Evolutionary conservation across 2,329 filamentous ascomycete genomes (phyloP), one percentile per base, ranked within the genome.

Genomic region (Metarhizium rileyi): DNA sequence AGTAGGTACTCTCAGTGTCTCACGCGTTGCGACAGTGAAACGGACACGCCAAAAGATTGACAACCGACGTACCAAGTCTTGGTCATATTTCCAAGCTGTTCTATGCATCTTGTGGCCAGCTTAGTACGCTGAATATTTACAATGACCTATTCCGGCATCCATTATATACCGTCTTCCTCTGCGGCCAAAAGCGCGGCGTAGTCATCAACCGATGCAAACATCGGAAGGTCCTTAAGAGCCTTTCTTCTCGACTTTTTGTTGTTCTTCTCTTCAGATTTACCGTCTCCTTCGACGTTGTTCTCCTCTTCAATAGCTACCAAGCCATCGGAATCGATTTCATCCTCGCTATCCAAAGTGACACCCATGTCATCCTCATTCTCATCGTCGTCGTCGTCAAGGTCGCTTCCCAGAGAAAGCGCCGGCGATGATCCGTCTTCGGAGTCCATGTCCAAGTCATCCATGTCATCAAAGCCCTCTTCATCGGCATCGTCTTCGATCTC

Each of bases 141-240:
- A 42, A 8, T 16, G 12, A 12, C 28, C 42, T n/a, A 23, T 44
- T 18, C 26, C 22, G 12, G 4, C 18, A 27, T 28, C 20, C 14
- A 27, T 43, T 62, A 66, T 52, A 63, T 56, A 50, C 69, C 69
- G 18, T 82, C 82, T 54, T 83, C 81, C 47, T 93, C 87, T 55
- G 81, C 78, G 4, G 76, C 87, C 64, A 95, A 69, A 70, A 95
- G 76, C 59, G 86, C 86, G 16, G 90, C 91, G 67, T 97, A 98
- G 65, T 97, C 93, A 49, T 97, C 93, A 28, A 78, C 86, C 28
- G 88, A 94, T 20, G 94, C 93, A 72, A 98, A 98, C 33, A 83
- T 94, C 6, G 93, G 93, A 58, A 98, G 73, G 55, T 82, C 81
- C 77, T 90, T 95, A 66, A 97, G 75, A 72, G 88, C 88, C 76